These are phyloP conservation scores for Phytomonas francai DNA, from an alignment of 208 protist species.

Conservation along the genomic window DNA sequence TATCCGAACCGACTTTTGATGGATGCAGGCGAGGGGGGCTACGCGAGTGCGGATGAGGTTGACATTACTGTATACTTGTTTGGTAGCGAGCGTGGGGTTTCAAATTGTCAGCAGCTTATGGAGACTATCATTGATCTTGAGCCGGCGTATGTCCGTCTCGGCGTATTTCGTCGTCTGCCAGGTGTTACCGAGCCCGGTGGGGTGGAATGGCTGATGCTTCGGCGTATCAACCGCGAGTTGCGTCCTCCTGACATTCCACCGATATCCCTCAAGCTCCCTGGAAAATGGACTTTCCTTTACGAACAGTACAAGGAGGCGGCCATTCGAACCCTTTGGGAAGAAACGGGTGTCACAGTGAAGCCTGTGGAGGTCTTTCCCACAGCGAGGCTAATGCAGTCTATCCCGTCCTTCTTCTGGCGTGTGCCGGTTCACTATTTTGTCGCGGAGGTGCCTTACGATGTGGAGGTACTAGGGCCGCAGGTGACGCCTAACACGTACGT, in stretches of 20 bases:
- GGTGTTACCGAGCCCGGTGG: constrained; percentile 15
- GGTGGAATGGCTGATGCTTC: constrained; percentile 84
- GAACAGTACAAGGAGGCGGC: constrained; percentile 87
- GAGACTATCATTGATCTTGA: constrained; percentile 69
- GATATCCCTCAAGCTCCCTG: constrained; percentile 87
- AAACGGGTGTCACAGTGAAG: constrained; percentile 84
- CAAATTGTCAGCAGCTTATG: constrained; percentile 85
- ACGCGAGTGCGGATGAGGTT: constrained; percentile 76
- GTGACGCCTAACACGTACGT: constrained; percentile 70
- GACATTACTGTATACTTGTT: constrained; percentile 87
- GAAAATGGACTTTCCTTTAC: constrained; percentile 86
- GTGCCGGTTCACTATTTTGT: constrained; percentile 86
- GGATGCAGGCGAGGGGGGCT: constrained; percentile 30
- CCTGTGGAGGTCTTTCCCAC: constrained; percentile 57
- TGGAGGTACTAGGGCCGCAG: constrained; percentile 72
- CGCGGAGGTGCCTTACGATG: constrained; percentile 77
- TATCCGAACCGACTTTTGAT: constrained; percentile 43
- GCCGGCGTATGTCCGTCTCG: constrained; percentile 79
- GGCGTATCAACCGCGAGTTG: constrained; percentile 85
- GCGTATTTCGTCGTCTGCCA: constrained; percentile 68
- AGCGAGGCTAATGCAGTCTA: constrained; percentile 38
- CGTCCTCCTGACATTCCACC: constrained; percentile 85
- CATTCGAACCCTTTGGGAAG: constrained; percentile 82
- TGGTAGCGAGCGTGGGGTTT: constrained; percentile 80
- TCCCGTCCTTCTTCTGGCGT: constrained; percentile 80